These are phyloP conservation scores for Bipolaris zeicola DNA, from an alignment of 2,329 filamentous ascomycete genomes.

Conservation along the genomic window DNA sequence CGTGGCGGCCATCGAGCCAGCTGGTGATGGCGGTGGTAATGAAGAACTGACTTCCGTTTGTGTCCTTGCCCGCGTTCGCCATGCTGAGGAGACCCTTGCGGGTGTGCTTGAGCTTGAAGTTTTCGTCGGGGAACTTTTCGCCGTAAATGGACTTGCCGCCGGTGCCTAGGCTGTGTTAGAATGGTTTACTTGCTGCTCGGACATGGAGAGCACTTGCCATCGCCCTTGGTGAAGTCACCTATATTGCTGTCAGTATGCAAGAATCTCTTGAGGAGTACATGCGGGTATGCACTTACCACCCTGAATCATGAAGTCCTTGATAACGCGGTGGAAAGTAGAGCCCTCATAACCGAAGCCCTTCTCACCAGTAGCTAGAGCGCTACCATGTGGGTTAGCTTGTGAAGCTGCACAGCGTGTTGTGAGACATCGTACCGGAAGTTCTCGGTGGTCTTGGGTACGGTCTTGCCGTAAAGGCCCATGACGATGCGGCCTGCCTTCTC, in stretches of 20 bases:
- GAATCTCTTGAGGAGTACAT: neutral
- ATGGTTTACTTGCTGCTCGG: neutral
- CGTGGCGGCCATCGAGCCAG: slow-evolving; percentile 83
- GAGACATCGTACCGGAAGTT: slow-evolving; percentile 60
- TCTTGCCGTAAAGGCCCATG: slow-evolving; percentile 86
- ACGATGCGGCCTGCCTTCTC: slow-evolving; percentile 75
- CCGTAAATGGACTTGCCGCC: slow-evolving; percentile 91
- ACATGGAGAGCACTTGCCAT: neutral
- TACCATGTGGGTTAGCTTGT: slow-evolving; percentile 51
- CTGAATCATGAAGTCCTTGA: slow-evolving; percentile 91
- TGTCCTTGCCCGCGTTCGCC: slow-evolving; percentile 79
- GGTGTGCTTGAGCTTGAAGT: slow-evolving; percentile 93
- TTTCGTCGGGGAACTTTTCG: slow-evolving; percentile 83
- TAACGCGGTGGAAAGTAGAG: slow-evolving; percentile 86
- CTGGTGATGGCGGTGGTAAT: slow-evolving; percentile 82
- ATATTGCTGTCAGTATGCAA: neutral
- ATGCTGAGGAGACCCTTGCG: slow-evolving; percentile 78
- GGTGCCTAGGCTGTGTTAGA: slow-evolving; percentile 50
- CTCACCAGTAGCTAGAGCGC: slow-evolving; percentile 81
- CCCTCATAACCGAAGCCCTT: slow-evolving; percentile 84
- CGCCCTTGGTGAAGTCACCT: slow-evolving; percentile 12
- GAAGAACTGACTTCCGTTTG: slow-evolving; percentile 77
- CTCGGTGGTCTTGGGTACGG: slow-evolving; percentile 75
- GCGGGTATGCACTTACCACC: slow-evolving; percentile 55
- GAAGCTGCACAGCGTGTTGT: neutral